Evolutionary conservation across 768 basidiomycete species (phyloP).

Genomic region (Podaxis pistillaris): DNA sequence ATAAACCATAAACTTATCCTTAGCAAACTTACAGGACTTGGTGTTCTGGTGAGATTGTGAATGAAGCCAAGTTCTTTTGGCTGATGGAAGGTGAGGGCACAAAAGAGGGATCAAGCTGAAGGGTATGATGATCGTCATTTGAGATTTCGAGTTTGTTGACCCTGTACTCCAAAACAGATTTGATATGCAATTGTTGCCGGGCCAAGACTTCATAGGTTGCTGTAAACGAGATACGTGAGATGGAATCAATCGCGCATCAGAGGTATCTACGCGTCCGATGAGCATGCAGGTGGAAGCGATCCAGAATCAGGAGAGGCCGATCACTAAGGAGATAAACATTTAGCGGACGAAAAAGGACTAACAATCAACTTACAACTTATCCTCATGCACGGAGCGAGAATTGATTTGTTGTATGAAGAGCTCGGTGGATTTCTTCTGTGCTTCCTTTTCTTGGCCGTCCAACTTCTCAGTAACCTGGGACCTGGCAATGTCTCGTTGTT

Average conservation of each 20-base stretch:
- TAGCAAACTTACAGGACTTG: constrained; percentile 31
- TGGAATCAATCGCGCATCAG: neutral
- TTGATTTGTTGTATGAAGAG: constrained; percentile 4
- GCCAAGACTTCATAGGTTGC: neutral
- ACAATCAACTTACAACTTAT: neutral
- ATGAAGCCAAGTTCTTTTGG: constrained; percentile 23
- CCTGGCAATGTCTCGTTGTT: neutral
- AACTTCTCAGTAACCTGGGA: neutral
- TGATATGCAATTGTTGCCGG: constrained; percentile 14
- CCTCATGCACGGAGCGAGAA: neutral
- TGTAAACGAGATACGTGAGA: neutral
- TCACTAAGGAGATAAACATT: neutral
- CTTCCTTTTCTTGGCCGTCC: neutral
- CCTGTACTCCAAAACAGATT: constrained; percentile 27
- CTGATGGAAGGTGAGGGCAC: constrained; percentile 30
- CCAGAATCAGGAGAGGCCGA: neutral
- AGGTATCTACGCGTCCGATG: neutral
- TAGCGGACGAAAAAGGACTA: neutral
- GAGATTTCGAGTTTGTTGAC: constrained; percentile 31
- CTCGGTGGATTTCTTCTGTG: neutral
- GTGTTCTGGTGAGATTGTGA: constrained; percentile 20
- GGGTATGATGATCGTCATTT: constrained; percentile 32
- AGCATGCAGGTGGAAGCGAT: neutral
- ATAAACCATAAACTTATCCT: neutral
- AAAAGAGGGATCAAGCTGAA: constrained; percentile 31